Evolutionary conservation across 768 basidiomycete genomes (phyloP), one percentile per base, ranked within the genome.

Genomic region (Tricholoma matsutake): DNA sequence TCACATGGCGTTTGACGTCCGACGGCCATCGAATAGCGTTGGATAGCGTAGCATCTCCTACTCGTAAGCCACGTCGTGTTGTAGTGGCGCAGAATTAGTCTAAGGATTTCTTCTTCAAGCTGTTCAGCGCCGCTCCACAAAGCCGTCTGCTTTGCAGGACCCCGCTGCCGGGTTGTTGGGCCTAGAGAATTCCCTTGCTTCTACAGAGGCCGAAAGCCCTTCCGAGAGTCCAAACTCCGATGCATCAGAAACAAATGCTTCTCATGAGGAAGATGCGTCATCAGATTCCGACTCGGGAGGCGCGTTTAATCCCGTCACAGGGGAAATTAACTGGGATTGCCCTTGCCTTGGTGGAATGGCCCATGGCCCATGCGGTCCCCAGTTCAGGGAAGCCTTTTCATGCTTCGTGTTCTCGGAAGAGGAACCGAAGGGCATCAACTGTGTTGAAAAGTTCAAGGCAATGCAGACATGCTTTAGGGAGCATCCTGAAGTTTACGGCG

Each of bases 251-350:
- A 25, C 37, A 31, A 14, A 47, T 18, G 20, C 31, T 7, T n/a
- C 59, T 8, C 8, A 52, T 16, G 59, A 64, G 47, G 61, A 47
- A 41, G 63, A 61, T 34, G n/a, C 61, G 10, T 45, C 51, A 18
- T 37, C 60, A 9, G 64, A 52, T 10, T 11, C 62, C 66, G 54
- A 67, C 57, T 43, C 64, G 25, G 75, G 74, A 9, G 80, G 81
- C 45, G 96, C 97, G 4, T 98, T 85, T 81, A 91, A 99, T 76
- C 96, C 96, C 18, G 94, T 86, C 63, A 99, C 97, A 1, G 97
- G 97, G 47, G 95, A 98, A 82, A 98, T 99, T 69, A 99, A 99
- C 78, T 99, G 97, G 97, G 97, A 98, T 71, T 99, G 97, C 73
- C 94, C 97, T 1, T 98, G 97, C 73, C 86, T 99, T 7, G 97